Evolutionary conservation across 2,329 filamentous ascomycete genomes (phyloP).

Genomic region (Aspergillus udagawae): DNA sequence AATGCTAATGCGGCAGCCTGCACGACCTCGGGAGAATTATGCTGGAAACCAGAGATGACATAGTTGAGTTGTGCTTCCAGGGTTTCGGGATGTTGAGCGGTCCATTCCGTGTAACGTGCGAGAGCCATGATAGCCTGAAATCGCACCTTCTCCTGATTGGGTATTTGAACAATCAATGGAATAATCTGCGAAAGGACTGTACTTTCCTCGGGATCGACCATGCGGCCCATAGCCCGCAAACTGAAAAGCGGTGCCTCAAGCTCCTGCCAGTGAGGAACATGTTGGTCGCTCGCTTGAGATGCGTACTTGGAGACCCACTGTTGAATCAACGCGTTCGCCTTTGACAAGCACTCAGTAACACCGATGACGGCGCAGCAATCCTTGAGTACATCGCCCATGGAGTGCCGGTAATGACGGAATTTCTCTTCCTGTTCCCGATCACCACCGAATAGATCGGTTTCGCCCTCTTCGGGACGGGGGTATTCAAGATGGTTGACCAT

Average conservation of each 20-base stretch:
- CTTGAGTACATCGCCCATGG: conserved; percentile 97
- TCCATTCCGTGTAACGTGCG: conserved; percentile 97
- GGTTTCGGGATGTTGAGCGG: conserved; percentile 85
- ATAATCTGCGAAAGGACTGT: conserved; percentile 88
- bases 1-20: conserved; percentile 89
- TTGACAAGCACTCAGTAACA: conserved; percentile 82
- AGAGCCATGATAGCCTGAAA: conserved; percentile 98
- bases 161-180: conserved; percentile 88
- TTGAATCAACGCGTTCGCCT: conserved; percentile 82
- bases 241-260: conserved; percentile 93
- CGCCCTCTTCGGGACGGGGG: conserved; percentile 70
- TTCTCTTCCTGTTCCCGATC: conserved; percentile 95
- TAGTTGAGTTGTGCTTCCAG: conserved; percentile 91
- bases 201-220: conserved; percentile 86
- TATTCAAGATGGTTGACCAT: conserved; percentile 89
- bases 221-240: conserved; percentile 91
- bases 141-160: conserved; percentile 93
- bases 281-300: conserved; percentile 64
- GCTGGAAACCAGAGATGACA: conserved; percentile 88
- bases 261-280: conserved; percentile 93
- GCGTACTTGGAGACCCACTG: conserved; percentile 83
- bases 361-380: conserved; percentile 96
- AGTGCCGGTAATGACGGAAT: conserved; percentile 92
- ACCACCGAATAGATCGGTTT: conserved; percentile 86
- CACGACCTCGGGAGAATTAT: conserved; percentile 83